Conservation (phyloP, 371 early-diverging fungal species). For the Lichtheimia ramosa region DNA sequence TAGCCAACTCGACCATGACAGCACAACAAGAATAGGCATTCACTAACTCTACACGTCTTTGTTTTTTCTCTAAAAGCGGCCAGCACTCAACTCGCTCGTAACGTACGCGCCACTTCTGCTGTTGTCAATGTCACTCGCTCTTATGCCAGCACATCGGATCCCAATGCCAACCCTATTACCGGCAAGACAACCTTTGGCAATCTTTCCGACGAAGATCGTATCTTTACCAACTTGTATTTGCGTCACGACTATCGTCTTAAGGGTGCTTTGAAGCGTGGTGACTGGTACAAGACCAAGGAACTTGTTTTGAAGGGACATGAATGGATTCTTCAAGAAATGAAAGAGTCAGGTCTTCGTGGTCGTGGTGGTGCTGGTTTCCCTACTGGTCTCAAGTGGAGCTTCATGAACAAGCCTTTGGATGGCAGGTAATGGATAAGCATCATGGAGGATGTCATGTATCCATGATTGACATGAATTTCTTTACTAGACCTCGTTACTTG, state of each 20-base stretch:
- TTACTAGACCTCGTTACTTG: conserved; percentile 83
- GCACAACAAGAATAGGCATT: background rate
- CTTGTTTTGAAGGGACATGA: conserved; percentile 93
- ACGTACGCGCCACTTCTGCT: conserved; percentile 5
- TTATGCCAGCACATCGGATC: conserved; percentile 52
- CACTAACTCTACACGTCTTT: conserved; percentile 2
- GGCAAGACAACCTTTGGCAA: conserved; percentile 65
- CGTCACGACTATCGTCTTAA: conserved; percentile 87
- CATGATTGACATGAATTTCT: background rate
- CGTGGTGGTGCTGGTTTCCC: conserved; percentile 99
- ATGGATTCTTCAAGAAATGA: conserved; percentile 97
- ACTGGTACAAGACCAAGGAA: conserved; percentile 99
- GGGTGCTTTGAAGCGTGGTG: conserved; percentile 92
- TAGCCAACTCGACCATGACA: background rate
- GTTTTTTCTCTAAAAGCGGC: background rate
- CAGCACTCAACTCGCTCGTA: conserved; percentile 3
- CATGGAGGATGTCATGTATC: background rate
- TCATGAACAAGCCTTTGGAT: conserved; percentile 94
- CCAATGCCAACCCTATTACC: conserved; percentile 51
- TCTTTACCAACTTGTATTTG: conserved; percentile 95
- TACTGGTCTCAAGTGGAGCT: conserved; percentile 96
- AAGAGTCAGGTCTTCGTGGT: conserved; percentile 93
- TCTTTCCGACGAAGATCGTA: conserved; percentile 91
- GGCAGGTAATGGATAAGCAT: conserved; percentile 58
- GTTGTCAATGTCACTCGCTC: conserved; percentile 29